phyloP scores from a whole-genome alignment of 2,329 filamentous ascomycete species.

The Elsinoe necatrix region DNA sequence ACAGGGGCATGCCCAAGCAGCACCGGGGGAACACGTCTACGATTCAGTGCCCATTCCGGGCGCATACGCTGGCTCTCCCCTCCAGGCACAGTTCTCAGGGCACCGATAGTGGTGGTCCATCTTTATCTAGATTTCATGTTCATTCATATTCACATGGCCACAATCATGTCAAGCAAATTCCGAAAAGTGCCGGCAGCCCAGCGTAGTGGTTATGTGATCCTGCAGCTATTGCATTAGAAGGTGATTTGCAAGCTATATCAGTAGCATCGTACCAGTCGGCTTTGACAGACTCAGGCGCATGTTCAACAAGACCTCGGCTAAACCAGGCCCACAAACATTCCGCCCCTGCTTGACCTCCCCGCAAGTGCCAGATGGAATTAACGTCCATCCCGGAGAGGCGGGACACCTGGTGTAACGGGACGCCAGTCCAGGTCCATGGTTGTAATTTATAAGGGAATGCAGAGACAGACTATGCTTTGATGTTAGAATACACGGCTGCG shows the following conservation, averaged over 20 bases:
- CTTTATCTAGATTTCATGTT: slow-evolving; percentile 1
- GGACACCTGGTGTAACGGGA: too few relatives aligned
- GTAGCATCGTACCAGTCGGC: background rate
- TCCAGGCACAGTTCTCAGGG: slow-evolving; percentile 10
- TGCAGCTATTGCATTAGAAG: background rate
- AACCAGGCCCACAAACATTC: background rate
- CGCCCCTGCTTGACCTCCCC: background rate
- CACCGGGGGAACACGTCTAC: slow-evolving; percentile 75
- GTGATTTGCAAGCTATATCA: background rate
- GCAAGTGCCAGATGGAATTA: too few relatives aligned
- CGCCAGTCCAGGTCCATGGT: too few relatives aligned
- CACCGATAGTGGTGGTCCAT: background rate
- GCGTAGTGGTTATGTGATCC: background rate
- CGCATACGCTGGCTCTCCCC: slow-evolving; percentile 48
- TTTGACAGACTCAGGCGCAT: background rate
- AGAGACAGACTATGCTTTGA: too few relatives aligned
- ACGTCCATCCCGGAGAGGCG: too few relatives aligned
- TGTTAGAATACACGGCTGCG: too few relatives aligned
- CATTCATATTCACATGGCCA: slow-evolving; percentile 2
- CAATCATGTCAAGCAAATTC: background rate
- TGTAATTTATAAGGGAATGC: too few relatives aligned
- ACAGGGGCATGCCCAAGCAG: slow-evolving; percentile 58
- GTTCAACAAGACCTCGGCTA: slow-evolving; percentile 3
- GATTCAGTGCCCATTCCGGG: slow-evolving; percentile 81
- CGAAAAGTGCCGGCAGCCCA: background rate